Percentiles rank a stretch among this genome's conserved stretches.
Conservation (phyloP, 768 basidiomycete species). For the Dioszegia crocea region DNA sequence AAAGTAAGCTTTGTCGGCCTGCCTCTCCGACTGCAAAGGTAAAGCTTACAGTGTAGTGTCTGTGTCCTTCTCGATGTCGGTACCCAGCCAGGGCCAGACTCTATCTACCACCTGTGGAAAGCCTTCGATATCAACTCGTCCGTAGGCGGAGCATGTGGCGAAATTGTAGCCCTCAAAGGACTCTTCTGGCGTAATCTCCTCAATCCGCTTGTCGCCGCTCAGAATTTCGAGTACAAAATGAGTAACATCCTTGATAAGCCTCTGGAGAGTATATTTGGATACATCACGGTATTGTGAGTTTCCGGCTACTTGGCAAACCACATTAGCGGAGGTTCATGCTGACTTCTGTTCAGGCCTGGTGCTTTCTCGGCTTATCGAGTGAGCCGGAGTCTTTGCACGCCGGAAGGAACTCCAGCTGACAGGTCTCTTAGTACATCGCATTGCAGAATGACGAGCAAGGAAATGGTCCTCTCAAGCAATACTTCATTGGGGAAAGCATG, state of each 20-base stretch:
- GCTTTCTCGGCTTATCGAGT: slow-evolving; percentile 82
- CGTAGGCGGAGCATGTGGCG: slow-evolving; percentile 95
- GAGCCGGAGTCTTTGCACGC: slow-evolving; percentile 38
- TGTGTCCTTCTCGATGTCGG: slow-evolving; percentile 92
- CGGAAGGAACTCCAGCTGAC: not conserved
- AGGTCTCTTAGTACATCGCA: slow-evolving; percentile 62
- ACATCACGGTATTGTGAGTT: slow-evolving; percentile 77
- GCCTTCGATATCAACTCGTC: slow-evolving; percentile 66
- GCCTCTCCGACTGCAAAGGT: not conserved
- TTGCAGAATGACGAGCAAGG: slow-evolving; percentile 78
- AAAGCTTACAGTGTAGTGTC: slow-evolving; percentile 63
- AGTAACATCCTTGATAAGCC: slow-evolving; percentile 89
- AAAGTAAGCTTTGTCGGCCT: slow-evolving; percentile 25
- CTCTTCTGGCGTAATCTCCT: slow-evolving; percentile 73
- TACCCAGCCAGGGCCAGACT: slow-evolving; percentile 79
- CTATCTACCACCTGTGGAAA: slow-evolving; percentile 93
- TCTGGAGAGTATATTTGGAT: slow-evolving; percentile 54
- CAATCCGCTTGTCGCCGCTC: slow-evolving; percentile 85
- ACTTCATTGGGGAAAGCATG: slow-evolving; percentile 96
- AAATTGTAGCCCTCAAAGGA: slow-evolving; percentile 89
- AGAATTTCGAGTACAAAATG: slow-evolving; percentile 90
- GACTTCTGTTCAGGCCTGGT: slow-evolving; percentile 55
- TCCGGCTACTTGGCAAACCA: too few relatives aligned
- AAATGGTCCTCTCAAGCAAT: slow-evolving; percentile 86
- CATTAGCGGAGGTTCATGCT: not conserved